phyloP scores from a whole-genome alignment of 2,329 filamentous ascomycete genomes.

The Aureobasidium lini region DNA sequence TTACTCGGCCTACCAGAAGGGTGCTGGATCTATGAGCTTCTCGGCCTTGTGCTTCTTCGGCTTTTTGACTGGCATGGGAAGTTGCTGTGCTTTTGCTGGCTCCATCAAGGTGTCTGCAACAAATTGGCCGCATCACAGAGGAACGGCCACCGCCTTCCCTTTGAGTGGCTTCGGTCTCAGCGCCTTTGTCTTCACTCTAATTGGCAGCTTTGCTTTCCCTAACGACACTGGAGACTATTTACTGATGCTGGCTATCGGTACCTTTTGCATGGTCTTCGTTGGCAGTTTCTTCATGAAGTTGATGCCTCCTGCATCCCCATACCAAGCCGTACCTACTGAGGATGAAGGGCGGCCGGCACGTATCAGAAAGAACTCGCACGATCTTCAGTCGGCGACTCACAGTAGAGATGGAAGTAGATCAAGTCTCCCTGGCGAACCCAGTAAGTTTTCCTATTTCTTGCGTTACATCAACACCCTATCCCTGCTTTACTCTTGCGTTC shows the following conservation, averaged over 20 bases:
- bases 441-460: constrained; percentile 43
- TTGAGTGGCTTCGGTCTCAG: constrained; percentile 88
- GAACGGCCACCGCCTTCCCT: constrained; percentile 90
- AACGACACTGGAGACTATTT: constrained; percentile 78
- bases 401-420: constrained; percentile 34
- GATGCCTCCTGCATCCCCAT: constrained; percentile 51
- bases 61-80: constrained; percentile 78
- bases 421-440: constrained; percentile 48
- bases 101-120: constrained; percentile 77
- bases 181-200: constrained; percentile 87
- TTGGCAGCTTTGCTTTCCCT: constrained; percentile 70
- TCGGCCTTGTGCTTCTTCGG: constrained; percentile 68
- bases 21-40: constrained; percentile 50
- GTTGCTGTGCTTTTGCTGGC: constrained; percentile 83
- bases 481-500: neutral
- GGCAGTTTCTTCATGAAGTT: constrained; percentile 83
- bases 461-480: neutral
- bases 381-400: constrained; percentile 33
- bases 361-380: constrained; percentile 38
- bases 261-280: constrained; percentile 63
- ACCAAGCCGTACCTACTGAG: constrained; percentile 48
- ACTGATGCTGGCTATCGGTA: constrained; percentile 71
- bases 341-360: constrained; percentile 39
- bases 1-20: constrained; percentile 67
- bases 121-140: constrained; percentile 85